A percentile compares a stretch with the other conserved stretches of the same genome.
Evolutionary conservation across 2,329 filamentous ascomycete species (phyloP).

Genomic region (Atkinsonella texensis): DNA sequence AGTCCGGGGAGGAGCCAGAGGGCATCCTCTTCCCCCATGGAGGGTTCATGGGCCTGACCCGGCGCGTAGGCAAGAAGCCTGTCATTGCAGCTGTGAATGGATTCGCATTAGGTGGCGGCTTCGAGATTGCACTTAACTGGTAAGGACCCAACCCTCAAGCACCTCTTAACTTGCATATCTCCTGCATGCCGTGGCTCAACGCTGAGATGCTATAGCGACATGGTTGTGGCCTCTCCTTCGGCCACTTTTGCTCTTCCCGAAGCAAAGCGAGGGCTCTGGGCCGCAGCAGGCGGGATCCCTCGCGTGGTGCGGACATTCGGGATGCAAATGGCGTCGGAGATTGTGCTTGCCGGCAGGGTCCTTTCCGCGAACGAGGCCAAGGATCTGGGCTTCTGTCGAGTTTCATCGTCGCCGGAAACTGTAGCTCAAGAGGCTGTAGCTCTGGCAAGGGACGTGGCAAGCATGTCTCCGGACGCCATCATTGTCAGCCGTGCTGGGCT

Average conservation of each 20-base stretch:
- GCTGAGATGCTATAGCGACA: constrained; percentile 23
- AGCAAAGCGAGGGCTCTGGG: constrained; percentile 40
- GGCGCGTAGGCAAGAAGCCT: constrained; percentile 46
- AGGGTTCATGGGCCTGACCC: constrained; percentile 38
- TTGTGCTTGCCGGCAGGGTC: constrained; percentile 34
- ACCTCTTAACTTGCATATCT: too few species aligned
- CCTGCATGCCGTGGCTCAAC: too few species aligned
- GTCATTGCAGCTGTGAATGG: constrained; percentile 49
- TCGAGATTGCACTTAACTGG: constrained; percentile 44
- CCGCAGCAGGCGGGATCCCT: constrained; percentile 38
- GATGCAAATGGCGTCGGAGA: constrained; percentile 35
- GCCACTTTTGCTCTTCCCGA: constrained; percentile 42
- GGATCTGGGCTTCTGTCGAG: constrained; percentile 15
- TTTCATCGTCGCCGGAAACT: constrained; percentile 25
- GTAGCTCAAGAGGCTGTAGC: constrained; percentile 24
- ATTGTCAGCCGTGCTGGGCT: constrained; percentile 28
- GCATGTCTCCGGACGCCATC: constrained; percentile 24
- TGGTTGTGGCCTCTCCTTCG: constrained; percentile 38
- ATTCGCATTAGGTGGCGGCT: constrained; percentile 43
- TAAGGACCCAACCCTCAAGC: constrained; percentile 14
- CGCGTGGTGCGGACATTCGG: constrained; percentile 34
- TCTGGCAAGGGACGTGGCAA: constrained; percentile 22
- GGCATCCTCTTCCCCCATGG: constrained; percentile 19
- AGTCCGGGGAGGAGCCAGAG: constrained; percentile 10
- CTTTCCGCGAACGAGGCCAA: constrained; percentile 29